Evolutionary conservation across 345 rosid genomes (phyloP), one percentile per base, ranked within the genome.

Genomic region (Mercurialis annua): DNA sequence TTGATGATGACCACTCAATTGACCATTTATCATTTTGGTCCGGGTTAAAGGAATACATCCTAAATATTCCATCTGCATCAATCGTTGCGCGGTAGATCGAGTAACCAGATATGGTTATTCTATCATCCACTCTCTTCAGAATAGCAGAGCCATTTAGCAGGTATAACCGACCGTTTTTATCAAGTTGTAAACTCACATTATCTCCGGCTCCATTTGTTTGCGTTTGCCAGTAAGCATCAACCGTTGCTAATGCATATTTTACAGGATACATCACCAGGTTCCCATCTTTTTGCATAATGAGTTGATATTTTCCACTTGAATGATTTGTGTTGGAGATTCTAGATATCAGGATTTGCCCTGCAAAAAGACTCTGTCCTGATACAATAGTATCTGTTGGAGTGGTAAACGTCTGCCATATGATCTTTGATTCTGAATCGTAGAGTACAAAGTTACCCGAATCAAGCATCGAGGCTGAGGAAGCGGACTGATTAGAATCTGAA

Each of bases 361-460:
- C 18, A 7, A 27, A 29, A 21, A 81, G 69, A 42, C 16, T 55
- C n/a, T 81, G 81, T 1, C 74, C 62, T 52, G 51, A 67, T 36
- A 81, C 23, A 11, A 81, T 30, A 33, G 81, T 71, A 27, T 77
- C 71, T 1, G 79, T 77, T 12, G 79, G 73, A 12, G 0, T 0
- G 40, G 46, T 63, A 55, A 72, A 81, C 31, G 65, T 81, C 34
- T 78, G 76, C 84, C 81, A 77, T 29, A 67, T 51, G 1, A 69
- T 15, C 1, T 58, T 10, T n/a, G 36, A 52, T 10, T 40, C 47
- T 0, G 76, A 71, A 63, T 65, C 59, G 65, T 70, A 78, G 55
- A 81, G 66, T 27, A 81, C 78, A 3, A 81, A 74, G 30, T 81
- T 77, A 17, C 76, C 84, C 0, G 67, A 65, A 64, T 78, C 76